Evolutionary conservation across 176 grass and related monocot species (phyloP).

Genomic region (Rhynchospora pubera): DNA sequence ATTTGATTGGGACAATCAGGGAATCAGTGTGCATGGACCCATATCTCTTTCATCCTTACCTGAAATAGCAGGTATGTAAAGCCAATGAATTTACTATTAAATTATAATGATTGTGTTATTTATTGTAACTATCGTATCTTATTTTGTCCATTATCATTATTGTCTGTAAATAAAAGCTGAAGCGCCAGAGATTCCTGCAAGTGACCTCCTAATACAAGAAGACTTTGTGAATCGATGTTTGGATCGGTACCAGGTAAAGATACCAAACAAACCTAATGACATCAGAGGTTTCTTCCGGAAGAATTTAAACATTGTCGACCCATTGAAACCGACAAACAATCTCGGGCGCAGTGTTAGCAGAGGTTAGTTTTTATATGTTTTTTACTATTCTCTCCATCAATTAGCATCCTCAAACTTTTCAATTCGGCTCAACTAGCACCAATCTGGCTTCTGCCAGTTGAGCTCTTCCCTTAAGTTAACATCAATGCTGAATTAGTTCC

Average conservation of each 20-base stretch:
- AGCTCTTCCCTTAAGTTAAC: background rate
- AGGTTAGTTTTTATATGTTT: constrained; percentile 37
- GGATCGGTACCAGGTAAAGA: constrained; percentile 34
- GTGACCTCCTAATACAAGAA: constrained; percentile 36
- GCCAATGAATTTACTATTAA: constrained; percentile 14
- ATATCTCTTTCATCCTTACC: constrained; percentile 62
- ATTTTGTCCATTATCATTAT: constrained; percentile 1
- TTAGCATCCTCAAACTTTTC: background rate
- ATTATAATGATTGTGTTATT: constrained; percentile 3
- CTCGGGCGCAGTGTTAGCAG: constrained; percentile 87
- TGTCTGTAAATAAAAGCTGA: constrained; percentile 38
- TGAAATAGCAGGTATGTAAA: constrained; percentile 69
- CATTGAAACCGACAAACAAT: constrained; percentile 76
- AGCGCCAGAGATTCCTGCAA: constrained; percentile 32
- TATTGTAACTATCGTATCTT: constrained; percentile 19
- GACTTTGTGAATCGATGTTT: constrained; percentile 50
- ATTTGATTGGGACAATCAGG: constrained; percentile 86
- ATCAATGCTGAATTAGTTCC: background rate
- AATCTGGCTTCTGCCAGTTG: background rate
- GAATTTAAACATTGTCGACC: constrained; percentile 90
- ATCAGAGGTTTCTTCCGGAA: constrained; percentile 40
- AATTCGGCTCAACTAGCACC: background rate
- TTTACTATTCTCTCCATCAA: background rate
- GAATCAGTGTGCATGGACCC: constrained; percentile 68
- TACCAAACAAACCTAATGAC: constrained; percentile 39